Evolutionary conservation across 2,329 filamentous ascomycete species (phyloP).

Genomic region (Madurella fahalii): DNA sequence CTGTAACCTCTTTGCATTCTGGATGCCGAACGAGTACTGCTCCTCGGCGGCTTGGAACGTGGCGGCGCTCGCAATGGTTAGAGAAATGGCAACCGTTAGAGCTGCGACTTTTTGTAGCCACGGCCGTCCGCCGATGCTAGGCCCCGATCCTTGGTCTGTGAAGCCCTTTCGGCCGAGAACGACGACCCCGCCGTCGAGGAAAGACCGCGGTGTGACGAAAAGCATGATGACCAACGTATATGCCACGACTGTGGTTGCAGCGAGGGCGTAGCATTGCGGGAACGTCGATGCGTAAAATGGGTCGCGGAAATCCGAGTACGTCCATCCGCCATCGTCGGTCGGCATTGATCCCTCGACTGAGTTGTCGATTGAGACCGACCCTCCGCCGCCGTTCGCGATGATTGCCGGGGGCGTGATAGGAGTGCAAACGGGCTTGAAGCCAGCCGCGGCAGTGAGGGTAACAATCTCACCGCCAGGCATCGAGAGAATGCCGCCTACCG

Average conservation of each 20-base stretch:
- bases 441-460: constrained; percentile 54
- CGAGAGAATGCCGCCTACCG: constrained; percentile 25
- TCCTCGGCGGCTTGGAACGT: constrained; percentile 79
- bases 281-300: constrained; percentile 94
- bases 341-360: constrained; percentile 15
- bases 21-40: constrained; percentile 75
- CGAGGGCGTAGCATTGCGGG: constrained; percentile 88
- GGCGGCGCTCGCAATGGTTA: constrained; percentile 90
- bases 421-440: constrained; percentile 57
- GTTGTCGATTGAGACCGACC: constrained; percentile 33
- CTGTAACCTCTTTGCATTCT: constrained; percentile 74
- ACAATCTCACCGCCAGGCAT: constrained; percentile 44
- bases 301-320: constrained; percentile 66
- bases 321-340: constrained; percentile 29
- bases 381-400: constrained; percentile 38
- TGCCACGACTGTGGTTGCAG: constrained; percentile 82
- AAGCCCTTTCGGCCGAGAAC: constrained; percentile 78
- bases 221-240: constrained; percentile 94
- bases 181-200: constrained; percentile 79
- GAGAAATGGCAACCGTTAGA: constrained; percentile 71
- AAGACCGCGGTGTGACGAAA: constrained; percentile 90
- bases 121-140: constrained; percentile 84
- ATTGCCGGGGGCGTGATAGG: constrained; percentile 38
- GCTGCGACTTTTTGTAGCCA: constrained; percentile 86
- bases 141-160: constrained; percentile 74